Conservation (phyloP, 805 yeast species). For the Tetrapisispora pingtungensis region DNA sequence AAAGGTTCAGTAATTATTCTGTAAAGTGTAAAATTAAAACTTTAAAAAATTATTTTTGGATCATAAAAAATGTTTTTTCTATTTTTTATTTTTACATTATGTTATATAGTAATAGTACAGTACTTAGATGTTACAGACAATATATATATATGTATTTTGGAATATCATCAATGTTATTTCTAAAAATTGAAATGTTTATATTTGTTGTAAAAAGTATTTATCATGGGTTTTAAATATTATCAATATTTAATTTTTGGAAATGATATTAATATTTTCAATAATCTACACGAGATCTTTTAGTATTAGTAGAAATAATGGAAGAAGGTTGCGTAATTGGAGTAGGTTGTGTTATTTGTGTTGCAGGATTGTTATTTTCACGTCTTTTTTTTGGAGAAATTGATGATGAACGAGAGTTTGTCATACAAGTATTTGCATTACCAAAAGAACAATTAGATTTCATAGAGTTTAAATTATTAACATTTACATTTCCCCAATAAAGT, state of each 20-base stretch:
- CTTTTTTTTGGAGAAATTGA: constrained; percentile 1
- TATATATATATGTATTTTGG: not conserved
- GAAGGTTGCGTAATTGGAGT: not conserved
- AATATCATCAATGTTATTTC: not conserved
- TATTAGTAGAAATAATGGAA: not conserved
- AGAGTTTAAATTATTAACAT: not conserved
- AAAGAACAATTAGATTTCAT: not conserved
- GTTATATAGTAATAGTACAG: not conserved
- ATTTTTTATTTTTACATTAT: not conserved
- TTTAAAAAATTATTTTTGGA: no score
- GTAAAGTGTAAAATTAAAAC: no score
- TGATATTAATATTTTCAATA: not conserved
- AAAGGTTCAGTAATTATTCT: no score
- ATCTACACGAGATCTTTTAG: constrained; percentile 3
- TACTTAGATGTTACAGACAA: not conserved
- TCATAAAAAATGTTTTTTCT: no score
- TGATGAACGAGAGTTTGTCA: constrained; percentile 1
- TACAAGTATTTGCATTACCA: not conserved
- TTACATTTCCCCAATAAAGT: constrained; percentile 9
- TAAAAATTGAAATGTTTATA: not conserved
- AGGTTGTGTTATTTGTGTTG: not conserved
- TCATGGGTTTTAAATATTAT: no score
- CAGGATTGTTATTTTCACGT: not conserved
- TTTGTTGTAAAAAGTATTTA: not conserved
- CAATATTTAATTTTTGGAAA: no score